phyloP scores from a whole-genome alignment of 2,329 filamentous ascomycete species.

The Fusarium chuoi region DNA sequence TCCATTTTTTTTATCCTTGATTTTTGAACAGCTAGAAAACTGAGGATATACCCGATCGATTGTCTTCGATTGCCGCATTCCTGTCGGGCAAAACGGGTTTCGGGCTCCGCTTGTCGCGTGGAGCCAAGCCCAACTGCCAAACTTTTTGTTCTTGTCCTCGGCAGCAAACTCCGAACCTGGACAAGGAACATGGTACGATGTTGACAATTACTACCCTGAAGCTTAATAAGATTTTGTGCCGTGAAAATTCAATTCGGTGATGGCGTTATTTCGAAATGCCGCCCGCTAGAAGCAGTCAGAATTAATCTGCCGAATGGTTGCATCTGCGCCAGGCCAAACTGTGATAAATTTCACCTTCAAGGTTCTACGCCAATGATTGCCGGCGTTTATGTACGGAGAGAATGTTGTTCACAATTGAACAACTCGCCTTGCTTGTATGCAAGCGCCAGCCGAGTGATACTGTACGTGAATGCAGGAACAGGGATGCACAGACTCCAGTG shows the following conservation, averaged over 20 bases:
- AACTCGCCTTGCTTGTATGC: background rate
- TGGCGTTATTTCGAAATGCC: background rate
- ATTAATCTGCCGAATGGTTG: background rate
- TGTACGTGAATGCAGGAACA: conserved; percentile 19
- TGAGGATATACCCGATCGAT: conserved; percentile 11
- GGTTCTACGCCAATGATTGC: background rate
- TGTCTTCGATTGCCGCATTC: conserved; percentile 8
- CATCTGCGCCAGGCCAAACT: background rate
- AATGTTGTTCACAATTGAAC: background rate
- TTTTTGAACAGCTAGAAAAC: background rate
- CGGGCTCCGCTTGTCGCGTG: conserved; percentile 6
- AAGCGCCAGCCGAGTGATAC: background rate
- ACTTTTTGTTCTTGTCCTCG: background rate
- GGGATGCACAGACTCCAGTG: conserved; percentile 3
- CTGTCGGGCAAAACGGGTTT: background rate
- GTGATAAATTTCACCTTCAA: no score
- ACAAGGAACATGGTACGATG: conserved; percentile 8
- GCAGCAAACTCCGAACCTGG: conserved; percentile 6
- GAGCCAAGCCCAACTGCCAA: background rate
- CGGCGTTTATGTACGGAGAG: background rate
- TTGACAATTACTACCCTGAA: conserved; percentile 11
- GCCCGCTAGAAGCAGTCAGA: background rate
- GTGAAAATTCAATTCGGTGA: background rate
- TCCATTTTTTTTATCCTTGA: conserved; percentile 19
- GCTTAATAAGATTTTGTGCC: background rate